Conservation (phyloP, 495 filamentous ascomycete genomes). For the Tirmania nivea region DNA sequence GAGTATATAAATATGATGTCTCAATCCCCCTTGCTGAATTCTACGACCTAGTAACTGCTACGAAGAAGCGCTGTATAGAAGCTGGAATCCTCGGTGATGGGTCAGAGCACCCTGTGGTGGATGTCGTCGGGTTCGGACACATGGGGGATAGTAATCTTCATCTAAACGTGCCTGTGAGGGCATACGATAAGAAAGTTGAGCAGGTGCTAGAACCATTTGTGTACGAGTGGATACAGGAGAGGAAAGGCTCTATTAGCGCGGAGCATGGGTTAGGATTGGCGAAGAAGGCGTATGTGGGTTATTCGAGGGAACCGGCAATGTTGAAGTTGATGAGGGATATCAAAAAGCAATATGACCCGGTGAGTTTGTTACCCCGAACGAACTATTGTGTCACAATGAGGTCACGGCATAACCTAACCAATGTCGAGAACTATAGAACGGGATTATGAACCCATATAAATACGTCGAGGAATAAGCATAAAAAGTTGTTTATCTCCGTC, state of each 20-base stretch:
- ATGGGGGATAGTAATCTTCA: constrained; percentile 95
- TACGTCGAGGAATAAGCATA: constrained; percentile 32
- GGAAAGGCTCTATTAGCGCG: constrained; percentile 79
- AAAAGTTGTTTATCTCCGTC: not conserved
- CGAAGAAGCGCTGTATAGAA: constrained; percentile 41
- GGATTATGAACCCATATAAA: constrained; percentile 90
- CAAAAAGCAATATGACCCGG: constrained; percentile 78
- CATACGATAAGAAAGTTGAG: constrained; percentile 77
- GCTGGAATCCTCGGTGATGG: constrained; percentile 53
- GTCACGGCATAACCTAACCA: not conserved
- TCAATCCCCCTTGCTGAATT: constrained; percentile 79
- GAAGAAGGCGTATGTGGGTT: constrained; percentile 85
- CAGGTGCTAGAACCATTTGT: constrained; percentile 80
- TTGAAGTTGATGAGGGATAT: constrained; percentile 80
- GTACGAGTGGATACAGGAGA: constrained; percentile 82
- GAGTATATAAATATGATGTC: constrained; percentile 95
- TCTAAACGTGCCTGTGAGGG: constrained; percentile 60
- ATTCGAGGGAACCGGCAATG: constrained; percentile 72
- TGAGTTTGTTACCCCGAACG: constrained; percentile 28
- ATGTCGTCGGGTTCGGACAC: constrained; percentile 88
- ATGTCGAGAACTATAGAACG: constrained; percentile 32
- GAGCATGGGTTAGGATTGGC: constrained; percentile 87
- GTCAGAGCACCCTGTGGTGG: constrained; percentile 59
- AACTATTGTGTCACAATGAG: not conserved
- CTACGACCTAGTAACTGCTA: constrained; percentile 74